A percentile compares a stretch with the other conserved stretches of the same genome.
Conservation (phyloP, 805 yeast species). For the Priceomyces fermenticarens region DNA sequence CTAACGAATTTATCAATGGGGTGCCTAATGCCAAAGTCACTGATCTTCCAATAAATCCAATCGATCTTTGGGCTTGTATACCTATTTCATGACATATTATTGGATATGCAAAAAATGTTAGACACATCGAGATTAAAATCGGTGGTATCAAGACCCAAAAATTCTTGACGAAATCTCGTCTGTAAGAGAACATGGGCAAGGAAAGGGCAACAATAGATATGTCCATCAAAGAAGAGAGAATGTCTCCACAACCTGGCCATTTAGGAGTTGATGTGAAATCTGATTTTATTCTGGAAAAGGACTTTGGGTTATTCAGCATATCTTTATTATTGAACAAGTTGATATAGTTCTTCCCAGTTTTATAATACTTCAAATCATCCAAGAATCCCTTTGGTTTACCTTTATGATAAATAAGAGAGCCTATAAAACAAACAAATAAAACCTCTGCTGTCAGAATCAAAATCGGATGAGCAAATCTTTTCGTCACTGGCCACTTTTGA, state of each 20-base stretch:
- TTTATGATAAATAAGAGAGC: constrained; percentile 47
- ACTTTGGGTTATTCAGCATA: constrained; percentile 25
- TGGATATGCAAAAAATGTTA: constrained; percentile 69
- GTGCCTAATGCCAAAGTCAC: constrained; percentile 79
- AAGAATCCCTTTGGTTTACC: constrained; percentile 48
- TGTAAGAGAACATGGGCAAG: constrained; percentile 72
- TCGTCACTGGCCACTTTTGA: constrained; percentile 39
- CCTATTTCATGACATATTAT: constrained; percentile 64
- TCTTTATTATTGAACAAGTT: constrained; percentile 47
- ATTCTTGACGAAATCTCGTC: constrained; percentile 59
- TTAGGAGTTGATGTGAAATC: constrained; percentile 31
- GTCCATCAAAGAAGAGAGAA: constrained; percentile 68
- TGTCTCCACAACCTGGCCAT: constrained; percentile 83
- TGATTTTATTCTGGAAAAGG: constrained; percentile 7
- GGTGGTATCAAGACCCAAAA: constrained; percentile 61
- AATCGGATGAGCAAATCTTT: constrained; percentile 67
- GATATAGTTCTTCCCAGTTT: constrained; percentile 67
- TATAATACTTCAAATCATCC: constrained; percentile 50
- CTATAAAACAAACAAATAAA: constrained; percentile 60
- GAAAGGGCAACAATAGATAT: constrained; percentile 73
- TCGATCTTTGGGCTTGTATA: constrained; percentile 54
- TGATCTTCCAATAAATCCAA: constrained; percentile 77
- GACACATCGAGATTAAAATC: constrained; percentile 49
- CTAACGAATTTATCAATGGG: constrained; percentile 64
- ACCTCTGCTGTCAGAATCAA: constrained; percentile 62